phyloP scores from a whole-genome alignment of 2,329 filamentous ascomycete genomes.

The Botrytis fragariae region DNA sequence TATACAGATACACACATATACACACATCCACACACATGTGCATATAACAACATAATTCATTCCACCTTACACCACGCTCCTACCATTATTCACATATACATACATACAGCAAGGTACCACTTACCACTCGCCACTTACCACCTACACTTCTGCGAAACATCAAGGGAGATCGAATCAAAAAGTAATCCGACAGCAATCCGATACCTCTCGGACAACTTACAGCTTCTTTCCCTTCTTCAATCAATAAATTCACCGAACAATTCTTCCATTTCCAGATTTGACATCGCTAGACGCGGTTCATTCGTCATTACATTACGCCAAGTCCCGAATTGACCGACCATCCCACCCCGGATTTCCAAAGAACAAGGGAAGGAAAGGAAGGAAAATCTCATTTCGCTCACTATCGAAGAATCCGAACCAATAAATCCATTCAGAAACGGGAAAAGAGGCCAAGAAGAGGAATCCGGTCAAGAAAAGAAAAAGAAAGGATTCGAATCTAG shows the following conservation, averaged over 20 bases:
- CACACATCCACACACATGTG: neutral
- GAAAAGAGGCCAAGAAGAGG: neutral
- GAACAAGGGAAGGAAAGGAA: neutral
- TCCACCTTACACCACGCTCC: neutral
- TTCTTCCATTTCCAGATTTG: neutral
- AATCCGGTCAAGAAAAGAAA: neutral
- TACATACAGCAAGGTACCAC: neutral
- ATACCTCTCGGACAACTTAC: neutral
- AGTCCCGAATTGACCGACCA: conserved; percentile 2
- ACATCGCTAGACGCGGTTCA: conserved; percentile 10
- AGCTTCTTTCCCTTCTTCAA: neutral
- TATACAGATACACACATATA: neutral
- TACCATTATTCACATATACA: neutral
- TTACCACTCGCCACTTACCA: too few relatives aligned
- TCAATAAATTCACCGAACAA: neutral
- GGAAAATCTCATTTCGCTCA: neutral
- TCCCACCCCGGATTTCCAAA: conserved; percentile 7
- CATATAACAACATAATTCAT: neutral
- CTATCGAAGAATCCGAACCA: too few relatives aligned
- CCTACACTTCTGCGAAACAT: neutral
- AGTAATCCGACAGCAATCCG: neutral
- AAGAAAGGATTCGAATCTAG: neutral
- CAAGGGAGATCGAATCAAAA: neutral
- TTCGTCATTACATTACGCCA: conserved; percentile 6
- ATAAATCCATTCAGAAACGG: neutral